phyloP scores from a whole-genome alignment of 805 yeast species.

The Saturnispora besseyi region DNA sequence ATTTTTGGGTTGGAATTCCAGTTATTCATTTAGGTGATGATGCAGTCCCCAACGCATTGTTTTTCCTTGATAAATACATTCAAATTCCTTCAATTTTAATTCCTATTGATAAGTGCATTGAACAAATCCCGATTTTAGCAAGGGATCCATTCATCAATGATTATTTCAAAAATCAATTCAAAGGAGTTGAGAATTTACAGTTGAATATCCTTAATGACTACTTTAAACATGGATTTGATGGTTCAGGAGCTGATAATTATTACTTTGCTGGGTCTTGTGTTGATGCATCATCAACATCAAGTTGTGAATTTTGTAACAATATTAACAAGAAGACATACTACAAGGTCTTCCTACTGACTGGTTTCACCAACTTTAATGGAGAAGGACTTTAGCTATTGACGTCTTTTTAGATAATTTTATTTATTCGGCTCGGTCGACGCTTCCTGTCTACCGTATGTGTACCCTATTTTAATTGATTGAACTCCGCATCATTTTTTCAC shows the following conservation, averaged over 20 bases:
- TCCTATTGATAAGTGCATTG: conserved; percentile 56
- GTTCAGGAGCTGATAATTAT: conserved; percentile 78
- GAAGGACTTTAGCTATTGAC: conserved; percentile 35
- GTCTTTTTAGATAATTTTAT: not conserved
- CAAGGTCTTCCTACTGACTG: conserved; percentile 53
- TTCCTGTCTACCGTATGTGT: not conserved
- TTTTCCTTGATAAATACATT: conserved; percentile 69
- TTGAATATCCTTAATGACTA: conserved; percentile 40
- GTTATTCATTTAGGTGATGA: conserved; percentile 78
- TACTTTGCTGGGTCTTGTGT: conserved; percentile 80
- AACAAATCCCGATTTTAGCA: conserved; percentile 44
- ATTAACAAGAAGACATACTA: conserved; percentile 57
- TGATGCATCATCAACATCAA: conserved; percentile 72
- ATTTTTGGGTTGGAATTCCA: conserved; percentile 68
- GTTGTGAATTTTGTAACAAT: conserved; percentile 76
- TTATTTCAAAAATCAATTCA: conserved; percentile 53
- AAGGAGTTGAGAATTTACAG: conserved; percentile 44
- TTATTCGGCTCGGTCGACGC: not conserved
- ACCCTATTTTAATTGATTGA: not conserved
- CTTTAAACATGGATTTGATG: conserved; percentile 57
- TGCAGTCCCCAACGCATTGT: conserved; percentile 75
- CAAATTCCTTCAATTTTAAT: conserved; percentile 72
- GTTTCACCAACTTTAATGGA: conserved; percentile 72
- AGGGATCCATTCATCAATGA: conserved; percentile 38
- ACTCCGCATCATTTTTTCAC: not conserved